phyloP scores from a whole-genome alignment of 2,329 filamentous ascomycete genomes.

The Phoma sp. region DNA sequence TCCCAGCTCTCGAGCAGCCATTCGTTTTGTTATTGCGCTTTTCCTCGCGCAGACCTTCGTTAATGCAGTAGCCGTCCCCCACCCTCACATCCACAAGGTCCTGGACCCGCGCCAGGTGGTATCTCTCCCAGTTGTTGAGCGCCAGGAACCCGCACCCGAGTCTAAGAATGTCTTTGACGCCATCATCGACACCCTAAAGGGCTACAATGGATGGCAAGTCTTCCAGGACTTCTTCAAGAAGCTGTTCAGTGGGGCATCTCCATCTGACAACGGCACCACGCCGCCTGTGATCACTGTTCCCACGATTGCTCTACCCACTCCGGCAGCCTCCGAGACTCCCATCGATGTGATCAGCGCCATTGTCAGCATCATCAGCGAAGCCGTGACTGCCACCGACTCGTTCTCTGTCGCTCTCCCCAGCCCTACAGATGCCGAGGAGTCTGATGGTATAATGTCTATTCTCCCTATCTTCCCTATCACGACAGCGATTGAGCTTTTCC shows the following conservation, averaged over 20 bases:
- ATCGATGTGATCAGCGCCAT: conserved; percentile 11
- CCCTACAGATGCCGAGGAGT: background rate
- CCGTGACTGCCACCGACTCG: conserved; percentile 1
- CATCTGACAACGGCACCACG: background rate
- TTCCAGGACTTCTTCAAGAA: conserved; percentile 22
- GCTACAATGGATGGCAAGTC: conserved; percentile 21
- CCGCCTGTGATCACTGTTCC: background rate
- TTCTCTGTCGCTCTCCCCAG: background rate
- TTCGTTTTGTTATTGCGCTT: conserved; percentile 17
- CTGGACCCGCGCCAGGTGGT: conserved; percentile 9
- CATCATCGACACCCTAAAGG: conserved; percentile 13
- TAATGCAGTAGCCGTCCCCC: conserved; percentile 15
- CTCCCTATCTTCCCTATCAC: conserved; percentile 17
- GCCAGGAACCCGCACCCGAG: conserved; percentile 6
- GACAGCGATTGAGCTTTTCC: conserved; percentile 19
- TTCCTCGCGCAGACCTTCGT: conserved; percentile 17
- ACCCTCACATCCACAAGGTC: conserved; percentile 13
- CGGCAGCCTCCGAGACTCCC: background rate
- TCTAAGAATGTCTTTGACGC: conserved; percentile 14
- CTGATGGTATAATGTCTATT: conserved; percentile 18
- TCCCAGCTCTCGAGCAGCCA: conserved; percentile 17
- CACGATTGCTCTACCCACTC: background rate
- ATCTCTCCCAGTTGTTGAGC: conserved; percentile 5
- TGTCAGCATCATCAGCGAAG: conserved; percentile 8
- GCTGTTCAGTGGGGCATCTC: conserved; percentile 7